phyloP scores from a whole-genome alignment of 768 basidiomycete species.

The Lentinula aciculospora region DNA sequence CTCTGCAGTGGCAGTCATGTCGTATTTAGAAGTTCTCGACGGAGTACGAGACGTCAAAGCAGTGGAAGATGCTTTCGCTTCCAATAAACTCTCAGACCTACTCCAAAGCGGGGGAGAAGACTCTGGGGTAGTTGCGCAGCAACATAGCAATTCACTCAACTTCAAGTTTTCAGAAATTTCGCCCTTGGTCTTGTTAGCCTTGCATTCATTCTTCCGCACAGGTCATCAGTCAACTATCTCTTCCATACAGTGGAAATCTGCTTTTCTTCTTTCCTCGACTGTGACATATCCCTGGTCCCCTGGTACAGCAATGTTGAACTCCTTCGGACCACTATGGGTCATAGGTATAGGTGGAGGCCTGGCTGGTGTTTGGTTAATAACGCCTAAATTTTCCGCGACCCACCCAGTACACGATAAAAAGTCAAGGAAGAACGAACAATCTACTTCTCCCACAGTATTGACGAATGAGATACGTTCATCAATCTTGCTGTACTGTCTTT shows the following conservation, averaged over 20 bases:
- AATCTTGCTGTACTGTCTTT: constrained; percentile 35
- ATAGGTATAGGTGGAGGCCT: constrained; percentile 63
- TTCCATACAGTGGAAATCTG: constrained; percentile 93
- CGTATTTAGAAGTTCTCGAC: constrained; percentile 77
- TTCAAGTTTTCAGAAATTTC: constrained; percentile 63
- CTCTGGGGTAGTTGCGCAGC: constrained; percentile 24
- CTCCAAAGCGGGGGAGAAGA: neutral
- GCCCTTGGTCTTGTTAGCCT: constrained; percentile 69
- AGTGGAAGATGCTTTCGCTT: constrained; percentile 46
- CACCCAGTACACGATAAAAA: neutral
- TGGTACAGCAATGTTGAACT: constrained; percentile 70
- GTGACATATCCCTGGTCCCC: constrained; percentile 72
- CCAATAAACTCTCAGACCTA: constrained; percentile 33
- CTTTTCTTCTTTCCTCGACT: constrained; percentile 72
- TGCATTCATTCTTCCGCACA: constrained; percentile 78
- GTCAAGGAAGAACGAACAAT: constrained; percentile 18
- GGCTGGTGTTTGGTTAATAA: constrained; percentile 58
- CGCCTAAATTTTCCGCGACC: neutral
- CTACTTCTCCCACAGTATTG: neutral
- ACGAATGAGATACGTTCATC: neutral
- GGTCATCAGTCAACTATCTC: constrained; percentile 90
- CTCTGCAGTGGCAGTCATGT: constrained; percentile 58
- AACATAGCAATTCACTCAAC: constrained; percentile 18
- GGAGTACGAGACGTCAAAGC: constrained; percentile 67
- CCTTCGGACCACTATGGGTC: constrained; percentile 67